Percentiles rank a stretch among this genome's conserved stretches.
Conservation (phyloP, 192 early-diverging fungal species). For the Coemansia javaensis region DNA sequence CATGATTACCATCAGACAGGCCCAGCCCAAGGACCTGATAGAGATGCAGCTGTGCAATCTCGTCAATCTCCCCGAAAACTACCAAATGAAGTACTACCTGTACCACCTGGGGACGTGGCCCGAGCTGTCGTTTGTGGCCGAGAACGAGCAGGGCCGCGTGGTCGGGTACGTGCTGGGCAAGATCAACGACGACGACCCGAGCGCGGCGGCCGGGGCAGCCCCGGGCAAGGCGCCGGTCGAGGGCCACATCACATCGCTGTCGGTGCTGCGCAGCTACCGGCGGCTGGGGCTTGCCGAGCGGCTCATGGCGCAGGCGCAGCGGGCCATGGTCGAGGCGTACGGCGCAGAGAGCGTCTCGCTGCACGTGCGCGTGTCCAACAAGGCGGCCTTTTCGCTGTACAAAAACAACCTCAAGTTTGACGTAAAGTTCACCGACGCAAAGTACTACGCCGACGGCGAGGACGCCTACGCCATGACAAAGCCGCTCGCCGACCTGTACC, state of each 20-base stretch:
- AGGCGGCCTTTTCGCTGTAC: conserved; percentile 90
- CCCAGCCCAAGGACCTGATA: conserved; percentile 47
- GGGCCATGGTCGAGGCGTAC: conserved; percentile 85
- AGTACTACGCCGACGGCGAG: conserved; percentile 98
- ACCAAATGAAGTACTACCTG: conserved; percentile 98
- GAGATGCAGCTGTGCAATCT: conserved; percentile 98
- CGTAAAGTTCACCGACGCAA: conserved; percentile 84
- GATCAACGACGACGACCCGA: conserved; percentile 87
- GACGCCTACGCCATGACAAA: conserved; percentile 75
- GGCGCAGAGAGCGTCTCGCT: conserved; percentile 83
- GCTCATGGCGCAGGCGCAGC: conserved; percentile 85
- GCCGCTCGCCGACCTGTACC: conserved; percentile 17
- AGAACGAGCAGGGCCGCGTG: conserved; percentile 84
- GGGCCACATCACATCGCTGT: conserved; percentile 96
- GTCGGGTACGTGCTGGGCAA: conserved; percentile 98
- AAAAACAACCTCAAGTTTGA: conserved; percentile 86
- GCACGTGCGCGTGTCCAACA: conserved; percentile 92
- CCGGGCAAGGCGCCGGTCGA: conserved; percentile 66
- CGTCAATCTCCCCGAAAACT: conserved; percentile 97
- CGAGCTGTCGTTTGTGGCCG: conserved; percentile 92
- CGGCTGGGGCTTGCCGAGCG: conserved; percentile 95
- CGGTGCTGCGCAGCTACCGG: conserved; percentile 95
- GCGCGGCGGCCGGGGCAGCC: conserved; percentile 12
- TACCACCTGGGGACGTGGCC: conserved; percentile 82
- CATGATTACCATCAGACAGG: conserved; percentile 48